Conservation (phyloP, 306 rosid species). For the Malus domestica region DNA sequence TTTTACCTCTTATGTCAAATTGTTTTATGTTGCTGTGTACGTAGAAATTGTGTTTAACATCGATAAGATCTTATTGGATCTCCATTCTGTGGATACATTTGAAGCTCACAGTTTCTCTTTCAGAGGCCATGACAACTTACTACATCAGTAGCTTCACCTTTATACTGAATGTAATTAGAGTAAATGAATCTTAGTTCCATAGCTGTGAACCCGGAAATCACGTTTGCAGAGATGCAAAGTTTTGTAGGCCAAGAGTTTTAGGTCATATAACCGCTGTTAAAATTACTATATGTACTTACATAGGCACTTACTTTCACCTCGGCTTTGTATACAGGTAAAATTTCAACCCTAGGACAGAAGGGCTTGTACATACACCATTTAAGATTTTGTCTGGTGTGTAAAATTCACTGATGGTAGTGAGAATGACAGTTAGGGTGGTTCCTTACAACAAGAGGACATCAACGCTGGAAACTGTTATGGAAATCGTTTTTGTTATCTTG, state of each 20-base stretch:
- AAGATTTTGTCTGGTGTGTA: constrained; percentile 26
- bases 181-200: neutral
- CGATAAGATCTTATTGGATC: neutral
- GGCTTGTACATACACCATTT: constrained; percentile 46
- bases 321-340: constrained; percentile 40
- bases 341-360: constrained; percentile 18
- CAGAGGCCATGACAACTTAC: neutral
- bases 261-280: neutral
- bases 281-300: too few relatives aligned
- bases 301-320: neutral
- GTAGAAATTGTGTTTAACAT: neutral
- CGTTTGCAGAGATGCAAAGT: neutral
- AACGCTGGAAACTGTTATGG: neutral
- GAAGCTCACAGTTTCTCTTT: neutral
- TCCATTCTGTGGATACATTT: neutral
- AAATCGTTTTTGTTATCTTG: neutral
- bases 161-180: neutral
- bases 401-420: constrained; percentile 23
- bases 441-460: constrained; percentile 9
- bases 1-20: neutral
- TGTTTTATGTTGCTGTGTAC: neutral
- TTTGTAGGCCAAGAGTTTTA: neutral
- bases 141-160: neutral
- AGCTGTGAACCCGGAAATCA: neutral
- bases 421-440: constrained; percentile 25